Evolutionary conservation across 2,329 filamentous ascomycete species (phyloP), one percentile per base, ranked within the genome.

Genomic region (Colletotrichum tabaci): DNA sequence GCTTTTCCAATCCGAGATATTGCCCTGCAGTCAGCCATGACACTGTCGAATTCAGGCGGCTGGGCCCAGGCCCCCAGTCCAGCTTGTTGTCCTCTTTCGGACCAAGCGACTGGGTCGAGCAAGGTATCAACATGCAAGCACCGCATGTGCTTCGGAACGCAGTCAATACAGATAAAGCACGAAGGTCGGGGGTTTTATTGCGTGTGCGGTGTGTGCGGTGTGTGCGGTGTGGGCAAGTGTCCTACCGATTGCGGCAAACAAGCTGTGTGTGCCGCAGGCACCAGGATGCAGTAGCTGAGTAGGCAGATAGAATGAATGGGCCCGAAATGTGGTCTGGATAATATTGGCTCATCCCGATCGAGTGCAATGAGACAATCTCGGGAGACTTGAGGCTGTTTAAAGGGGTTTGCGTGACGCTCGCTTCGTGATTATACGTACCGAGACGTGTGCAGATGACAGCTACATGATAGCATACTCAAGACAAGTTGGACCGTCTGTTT

Each of bases 51-150:
- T 35, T 67, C 63, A 66, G 35, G 67, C 66, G 67, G 44, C 40
- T 40, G 55, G 56, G 61, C 40, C 21, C 30, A 9, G 30, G 13
- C 67, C 58, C 42, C 46, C n/a, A 21, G 53, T 42, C 18, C 55
- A 61, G 26, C 30, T 66, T 53, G 50, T 35, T 55, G 40, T 63
- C 55, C 66, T 40, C 18, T 70, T 70, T 61, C 23, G 62, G 62
- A 56, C 21, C 21, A 60, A 55, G 40, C 40, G 42, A 49, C 62
- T 61, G 55, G 46, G 61, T 66, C 38, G 38, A 42, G 46, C 64
- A 38, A 44, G 55, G 64, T 61, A 42, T 40, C 55, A 66, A 66
- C 46, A 69, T 69, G 67, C 52, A 53, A 53, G 66, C 40, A 38
- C 26, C 40, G 35, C 49, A 64, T 44, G 55, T 47, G 66, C 61